Conservation (phyloP, 768 basidiomycete species). For the Suillus tomentosus region DNA sequence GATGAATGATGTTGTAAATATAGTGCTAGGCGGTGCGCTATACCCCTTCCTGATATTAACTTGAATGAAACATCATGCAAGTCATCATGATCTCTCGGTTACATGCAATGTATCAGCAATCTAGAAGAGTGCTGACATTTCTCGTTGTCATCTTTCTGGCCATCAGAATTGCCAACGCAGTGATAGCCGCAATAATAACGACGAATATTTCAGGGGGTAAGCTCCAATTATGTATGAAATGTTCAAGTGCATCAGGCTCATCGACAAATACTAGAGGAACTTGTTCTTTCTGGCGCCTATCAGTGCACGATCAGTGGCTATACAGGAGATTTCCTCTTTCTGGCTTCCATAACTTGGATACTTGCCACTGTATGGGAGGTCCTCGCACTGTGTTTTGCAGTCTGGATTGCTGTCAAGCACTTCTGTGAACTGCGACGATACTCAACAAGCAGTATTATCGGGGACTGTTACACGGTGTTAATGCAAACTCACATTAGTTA, state of each 20-base stretch:
- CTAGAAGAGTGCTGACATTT: not conserved
- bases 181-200: not conserved
- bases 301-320: not conserved
- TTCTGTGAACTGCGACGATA: not conserved
- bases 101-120: not conserved
- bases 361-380: not conserved
- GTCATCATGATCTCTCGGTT: not conserved
- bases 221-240: not conserved
- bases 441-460: not conserved
- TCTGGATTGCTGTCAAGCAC: not conserved
- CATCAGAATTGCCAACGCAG: not conserved
- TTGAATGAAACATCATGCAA: not conserved
- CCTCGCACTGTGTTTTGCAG: not conserved
- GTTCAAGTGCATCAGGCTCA: not conserved
- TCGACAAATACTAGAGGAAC: not conserved
- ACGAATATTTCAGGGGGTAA: not conserved
- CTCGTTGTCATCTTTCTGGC: not conserved
- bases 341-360: not conserved
- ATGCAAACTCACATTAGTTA: not conserved
- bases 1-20: fast-evolving
- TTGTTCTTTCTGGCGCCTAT: not conserved
- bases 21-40: not conserved
- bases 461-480: not conserved
- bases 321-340: not conserved
- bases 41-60: not conserved